Evolutionary conservation across 768 basidiomycete species (phyloP).

Genomic region (Sistotremastrum niveocremeum): DNA sequence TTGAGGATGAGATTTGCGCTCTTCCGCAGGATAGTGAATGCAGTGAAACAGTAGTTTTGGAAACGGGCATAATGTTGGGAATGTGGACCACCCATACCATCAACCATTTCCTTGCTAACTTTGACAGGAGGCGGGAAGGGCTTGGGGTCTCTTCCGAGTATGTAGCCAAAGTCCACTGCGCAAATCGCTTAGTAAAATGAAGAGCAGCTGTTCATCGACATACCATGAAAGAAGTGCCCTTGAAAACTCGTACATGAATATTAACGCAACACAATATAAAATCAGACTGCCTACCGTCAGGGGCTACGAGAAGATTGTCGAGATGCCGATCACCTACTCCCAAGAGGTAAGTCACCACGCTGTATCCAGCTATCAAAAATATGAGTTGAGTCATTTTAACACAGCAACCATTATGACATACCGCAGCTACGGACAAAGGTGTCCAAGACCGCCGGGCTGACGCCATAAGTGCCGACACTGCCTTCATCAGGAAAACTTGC

Average conservation of each 20-base stretch:
- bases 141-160: constrained; percentile 93
- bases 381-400: constrained; percentile 5
- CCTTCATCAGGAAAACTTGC: constrained; percentile 86
- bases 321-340: constrained; percentile 96
- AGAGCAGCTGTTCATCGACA: constrained; percentile 7
- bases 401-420: constrained; percentile 25
- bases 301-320: constrained; percentile 84
- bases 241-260: not conserved
- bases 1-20: constrained; percentile 96
- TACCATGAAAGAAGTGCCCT: constrained; percentile 96
- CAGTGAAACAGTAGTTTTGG: constrained; percentile 96
- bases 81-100: constrained; percentile 96
- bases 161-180: constrained; percentile 95
- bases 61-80: constrained; percentile 94
- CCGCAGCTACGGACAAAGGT: constrained; percentile 96
- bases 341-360: constrained; percentile 89
- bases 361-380: constrained; percentile 73
- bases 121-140: constrained; percentile 97
- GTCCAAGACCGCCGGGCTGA: constrained; percentile 89
- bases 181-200: constrained; percentile 6
- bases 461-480: constrained; percentile 86
- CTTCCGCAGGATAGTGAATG: constrained; percentile 90
- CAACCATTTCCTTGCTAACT: constrained; percentile 98
- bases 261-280: not conserved
- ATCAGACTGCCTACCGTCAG: constrained; percentile 51